Conservation (phyloP, 257 asterid species). For the Verbena officinalis region DNA sequence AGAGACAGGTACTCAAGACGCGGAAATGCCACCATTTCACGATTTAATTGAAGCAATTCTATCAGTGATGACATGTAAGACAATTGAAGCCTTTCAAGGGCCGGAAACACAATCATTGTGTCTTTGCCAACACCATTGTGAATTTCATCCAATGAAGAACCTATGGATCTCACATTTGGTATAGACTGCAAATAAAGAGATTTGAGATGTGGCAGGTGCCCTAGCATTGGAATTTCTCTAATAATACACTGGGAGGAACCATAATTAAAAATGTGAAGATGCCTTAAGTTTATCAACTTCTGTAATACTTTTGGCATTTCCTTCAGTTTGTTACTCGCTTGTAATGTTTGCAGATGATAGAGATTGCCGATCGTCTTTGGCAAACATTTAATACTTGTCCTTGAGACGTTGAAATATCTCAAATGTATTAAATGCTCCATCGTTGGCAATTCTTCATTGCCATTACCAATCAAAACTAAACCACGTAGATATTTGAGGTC, state of each 20-base stretch:
- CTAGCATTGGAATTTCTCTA: neutral
- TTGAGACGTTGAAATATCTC: neutral
- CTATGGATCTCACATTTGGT: constrained; percentile 16
- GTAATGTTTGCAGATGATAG: neutral
- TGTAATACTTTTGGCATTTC: neutral
- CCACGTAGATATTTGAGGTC: neutral
- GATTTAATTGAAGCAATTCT: neutral
- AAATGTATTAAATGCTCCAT: neutral
- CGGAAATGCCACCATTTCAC: constrained; percentile 25
- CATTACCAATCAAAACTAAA: neutral
- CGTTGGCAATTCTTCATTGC: neutral
- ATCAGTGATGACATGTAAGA: neutral
- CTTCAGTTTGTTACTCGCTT: neutral
- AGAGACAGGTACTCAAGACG: constrained; percentile 12
- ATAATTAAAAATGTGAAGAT: neutral
- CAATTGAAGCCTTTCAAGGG: constrained; percentile 8
- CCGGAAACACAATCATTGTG: constrained; percentile 8
- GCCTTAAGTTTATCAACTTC: neutral
- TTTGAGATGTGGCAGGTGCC: constrained; percentile 11
- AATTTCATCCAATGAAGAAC: constrained; percentile 10
- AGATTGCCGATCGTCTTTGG: neutral
- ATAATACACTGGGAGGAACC: no score
- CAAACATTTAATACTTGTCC: neutral
- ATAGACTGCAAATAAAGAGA: neutral
- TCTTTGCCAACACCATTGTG: no score